Evolutionary conservation across 768 basidiomycete species (phyloP).

Genomic region (Ephemerocybe angulata): DNA sequence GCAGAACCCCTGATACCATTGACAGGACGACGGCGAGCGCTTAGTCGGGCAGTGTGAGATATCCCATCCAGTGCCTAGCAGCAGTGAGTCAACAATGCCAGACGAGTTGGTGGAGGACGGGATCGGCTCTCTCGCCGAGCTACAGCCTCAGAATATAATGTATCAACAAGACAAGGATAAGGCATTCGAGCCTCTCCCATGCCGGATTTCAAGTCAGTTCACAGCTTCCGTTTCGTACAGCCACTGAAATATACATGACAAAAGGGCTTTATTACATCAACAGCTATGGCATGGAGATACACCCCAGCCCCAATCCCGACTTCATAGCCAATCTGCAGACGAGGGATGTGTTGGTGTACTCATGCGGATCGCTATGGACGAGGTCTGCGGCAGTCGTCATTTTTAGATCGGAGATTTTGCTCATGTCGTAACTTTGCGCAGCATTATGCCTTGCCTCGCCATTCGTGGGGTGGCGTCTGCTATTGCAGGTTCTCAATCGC

Average conservation of each 20-base stretch:
- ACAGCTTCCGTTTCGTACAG: neutral
- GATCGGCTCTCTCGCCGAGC: neutral
- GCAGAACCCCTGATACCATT: too few relatives aligned
- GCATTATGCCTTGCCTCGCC: constrained; percentile 90
- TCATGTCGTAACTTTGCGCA: constrained; percentile 21
- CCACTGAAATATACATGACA: constrained; percentile 7
- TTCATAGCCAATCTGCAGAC: constrained; percentile 60
- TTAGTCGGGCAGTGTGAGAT: constrained; percentile 93
- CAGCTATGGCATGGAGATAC: constrained; percentile 87
- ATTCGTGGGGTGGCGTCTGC: constrained; percentile 73
- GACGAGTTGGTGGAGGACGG: neutral
- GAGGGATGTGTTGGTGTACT: constrained; percentile 77
- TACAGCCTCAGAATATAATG: constrained; percentile 52
- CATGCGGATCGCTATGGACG: constrained; percentile 93
- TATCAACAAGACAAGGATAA: constrained; percentile 57
- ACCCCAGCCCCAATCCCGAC: constrained; percentile 81
- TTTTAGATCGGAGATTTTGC: neutral
- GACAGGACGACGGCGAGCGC: constrained; percentile 66
- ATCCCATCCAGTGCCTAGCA: constrained; percentile 66
- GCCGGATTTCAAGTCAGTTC: constrained; percentile 60
- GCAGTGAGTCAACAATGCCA: constrained; percentile 4
- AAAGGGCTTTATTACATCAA: constrained; percentile 85
- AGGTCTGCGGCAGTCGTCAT: constrained; percentile 58
- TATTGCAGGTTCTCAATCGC: constrained; percentile 68
- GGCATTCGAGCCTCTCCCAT: constrained; percentile 51